Percentiles rank a stretch among this genome's conserved stretches.
phyloP scores from a whole-genome alignment of 441 rosid genomes.

The Populus hybrid region DNA sequence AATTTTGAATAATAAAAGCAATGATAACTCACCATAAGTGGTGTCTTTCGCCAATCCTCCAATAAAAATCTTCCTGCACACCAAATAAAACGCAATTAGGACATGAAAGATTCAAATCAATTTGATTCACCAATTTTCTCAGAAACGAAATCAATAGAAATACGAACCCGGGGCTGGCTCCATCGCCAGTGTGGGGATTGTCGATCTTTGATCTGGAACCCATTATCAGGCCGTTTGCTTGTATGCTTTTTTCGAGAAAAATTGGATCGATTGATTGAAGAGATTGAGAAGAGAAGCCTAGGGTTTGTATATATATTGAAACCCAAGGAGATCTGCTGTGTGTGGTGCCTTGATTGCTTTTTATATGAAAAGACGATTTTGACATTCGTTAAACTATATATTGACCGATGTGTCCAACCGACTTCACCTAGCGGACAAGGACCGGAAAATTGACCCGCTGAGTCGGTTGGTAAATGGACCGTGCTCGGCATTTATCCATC shows the following conservation, averaged over 20 bases:
- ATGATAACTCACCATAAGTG: constrained; percentile 45
- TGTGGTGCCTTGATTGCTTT: background rate
- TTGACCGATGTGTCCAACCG: background rate
- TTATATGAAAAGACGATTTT: background rate
- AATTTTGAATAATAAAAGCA: background rate
- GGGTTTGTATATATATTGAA: background rate
- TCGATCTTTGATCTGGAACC: constrained; percentile 58
- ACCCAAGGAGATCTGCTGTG: background rate
- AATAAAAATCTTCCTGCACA: constrained; percentile 77
- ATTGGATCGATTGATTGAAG: background rate
- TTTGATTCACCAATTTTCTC: background rate
- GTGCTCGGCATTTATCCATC: no score
- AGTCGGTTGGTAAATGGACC: no score
- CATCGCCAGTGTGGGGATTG: constrained; percentile 56
- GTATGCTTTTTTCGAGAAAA: background rate
- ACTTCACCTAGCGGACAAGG: background rate
- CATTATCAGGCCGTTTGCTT: constrained; percentile 39
- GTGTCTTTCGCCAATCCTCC: constrained; percentile 93
- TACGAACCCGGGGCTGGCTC: constrained; percentile 89
- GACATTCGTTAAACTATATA: background rate
- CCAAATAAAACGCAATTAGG: background rate
- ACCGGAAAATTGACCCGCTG: no score
- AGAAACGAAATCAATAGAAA: background rate
- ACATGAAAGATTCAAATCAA: background rate
- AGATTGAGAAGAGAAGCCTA: background rate